Evolutionary conservation across 495 filamentous ascomycete genomes (phyloP).

Genomic region (Neurospora cerealis): DNA sequence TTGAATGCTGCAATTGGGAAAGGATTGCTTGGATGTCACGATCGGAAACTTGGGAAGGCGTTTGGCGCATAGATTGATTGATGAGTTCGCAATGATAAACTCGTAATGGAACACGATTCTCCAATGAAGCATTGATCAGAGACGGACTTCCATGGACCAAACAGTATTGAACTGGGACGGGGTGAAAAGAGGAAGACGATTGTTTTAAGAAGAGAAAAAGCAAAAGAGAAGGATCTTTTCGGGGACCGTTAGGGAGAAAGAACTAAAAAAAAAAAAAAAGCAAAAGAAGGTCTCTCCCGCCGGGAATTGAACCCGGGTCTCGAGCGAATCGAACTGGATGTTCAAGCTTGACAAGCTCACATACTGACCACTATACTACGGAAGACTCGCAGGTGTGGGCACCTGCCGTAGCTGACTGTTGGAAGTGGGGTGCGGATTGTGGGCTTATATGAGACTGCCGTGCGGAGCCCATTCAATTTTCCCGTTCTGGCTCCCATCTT

Average conservation of each 20-base stretch:
- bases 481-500: background rate
- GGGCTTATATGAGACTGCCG: background rate
- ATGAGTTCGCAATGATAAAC: too few species aligned
- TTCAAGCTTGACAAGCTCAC: slow-evolving; percentile 10
- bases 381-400: background rate
- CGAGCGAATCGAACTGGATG: slow-evolving; percentile 3
- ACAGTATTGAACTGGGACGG: too few species aligned
- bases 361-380: slow-evolving; percentile 16
- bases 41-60: too few species aligned
- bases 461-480: background rate
- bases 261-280: too few species aligned
- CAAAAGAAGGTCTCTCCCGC: slow-evolving; percentile 8
- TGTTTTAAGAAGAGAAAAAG: background rate
- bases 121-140: too few species aligned
- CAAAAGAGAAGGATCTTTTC: too few species aligned
- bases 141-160: too few species aligned
- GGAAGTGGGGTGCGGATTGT: background rate
- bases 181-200: background rate
- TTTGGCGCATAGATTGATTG: too few species aligned
- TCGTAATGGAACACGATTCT: too few species aligned
- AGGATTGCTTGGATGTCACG: too few species aligned
- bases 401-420: background rate
- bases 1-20: too few species aligned
- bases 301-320: slow-evolving; percentile 16
- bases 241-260: too few species aligned